A percentile compares a stretch with the other conserved stretches of the same genome.
These are phyloP conservation scores for Amborella trichopoda DNA, from an alignment of 164 flowering plant genomes.

Conservation along the genomic window DNA sequence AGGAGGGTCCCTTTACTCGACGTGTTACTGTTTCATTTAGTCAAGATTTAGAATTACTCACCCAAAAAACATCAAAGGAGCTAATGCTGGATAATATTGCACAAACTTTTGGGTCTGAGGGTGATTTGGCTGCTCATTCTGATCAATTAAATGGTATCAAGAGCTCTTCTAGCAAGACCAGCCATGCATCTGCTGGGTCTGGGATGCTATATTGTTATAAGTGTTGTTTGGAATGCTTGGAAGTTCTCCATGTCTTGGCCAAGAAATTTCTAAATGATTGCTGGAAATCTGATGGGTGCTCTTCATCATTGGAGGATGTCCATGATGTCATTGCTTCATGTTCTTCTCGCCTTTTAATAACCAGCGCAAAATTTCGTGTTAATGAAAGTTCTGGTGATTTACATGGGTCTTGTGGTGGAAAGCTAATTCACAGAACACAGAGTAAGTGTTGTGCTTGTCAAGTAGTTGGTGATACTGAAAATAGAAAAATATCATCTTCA, in stretches of 20 bases:
- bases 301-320: slow-evolving; percentile 50
- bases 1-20: slow-evolving; percentile 7
- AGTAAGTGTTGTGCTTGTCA: slow-evolving; percentile 9
- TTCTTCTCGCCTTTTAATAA: slow-evolving; percentile 47
- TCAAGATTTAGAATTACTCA: too few species aligned
- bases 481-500: slow-evolving; percentile 9
- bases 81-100: too few species aligned
- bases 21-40: too few species aligned
- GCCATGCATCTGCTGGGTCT: slow-evolving; percentile 14
- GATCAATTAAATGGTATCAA: slow-evolving; percentile 8
- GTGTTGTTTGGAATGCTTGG: slow-evolving; percentile 57
- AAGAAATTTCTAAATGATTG: slow-evolving; percentile 30
- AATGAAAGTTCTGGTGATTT: slow-evolving; percentile 9
- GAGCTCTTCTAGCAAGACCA: slow-evolving; percentile 4
- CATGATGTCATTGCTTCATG: slow-evolving; percentile 63
- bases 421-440: slow-evolving; percentile 2
- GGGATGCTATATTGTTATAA: slow-evolving; percentile 31
- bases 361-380: slow-evolving; percentile 23
- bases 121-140: slow-evolving; percentile 5
- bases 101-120: slow-evolving; percentile 5
- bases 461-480: slow-evolving; percentile 4
- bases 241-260: slow-evolving; percentile 26
- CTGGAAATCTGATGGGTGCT: slow-evolving; percentile 21
- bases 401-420: slow-evolving; percentile 7
- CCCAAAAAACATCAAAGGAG: too few species aligned